These are phyloP conservation scores for Rhodamnia rubescens DNA, from an alignment of 345 rosid species.

Conservation along the genomic window DNA sequence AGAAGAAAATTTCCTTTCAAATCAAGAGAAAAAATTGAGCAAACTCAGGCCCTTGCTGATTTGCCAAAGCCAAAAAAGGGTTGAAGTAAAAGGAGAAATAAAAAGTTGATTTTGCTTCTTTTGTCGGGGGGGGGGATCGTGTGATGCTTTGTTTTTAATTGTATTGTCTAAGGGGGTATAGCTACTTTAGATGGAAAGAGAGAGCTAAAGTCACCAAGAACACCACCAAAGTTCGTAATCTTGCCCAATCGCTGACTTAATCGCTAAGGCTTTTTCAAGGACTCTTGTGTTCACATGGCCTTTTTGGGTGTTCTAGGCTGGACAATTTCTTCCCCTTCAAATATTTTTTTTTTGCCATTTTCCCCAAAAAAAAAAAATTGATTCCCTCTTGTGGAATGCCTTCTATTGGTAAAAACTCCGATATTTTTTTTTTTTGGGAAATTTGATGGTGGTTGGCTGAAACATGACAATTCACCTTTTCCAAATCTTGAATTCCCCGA, in stretches of 20 bases:
- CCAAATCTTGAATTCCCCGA: background rate
- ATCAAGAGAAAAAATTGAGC: background rate
- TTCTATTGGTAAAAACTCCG: too few relatives aligned
- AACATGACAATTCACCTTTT: background rate
- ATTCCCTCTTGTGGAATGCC: too few relatives aligned
- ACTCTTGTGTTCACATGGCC: background rate
- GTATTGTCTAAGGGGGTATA: background rate
- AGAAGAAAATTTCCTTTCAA: background rate
- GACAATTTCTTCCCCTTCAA: slow-evolving; percentile 1
- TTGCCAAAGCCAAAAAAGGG: background rate
- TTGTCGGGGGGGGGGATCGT: background rate
- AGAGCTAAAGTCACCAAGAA: background rate
- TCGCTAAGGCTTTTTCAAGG: background rate
- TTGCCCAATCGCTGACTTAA: background rate
- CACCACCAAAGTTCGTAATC: background rate
- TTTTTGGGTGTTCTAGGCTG: slow-evolving; percentile 19
- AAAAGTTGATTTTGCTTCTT: background rate
- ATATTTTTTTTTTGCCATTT: too few relatives aligned
- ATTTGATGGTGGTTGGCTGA: background rate
- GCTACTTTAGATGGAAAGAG: background rate
- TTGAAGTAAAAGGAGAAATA: background rate
- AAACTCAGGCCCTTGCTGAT: background rate
- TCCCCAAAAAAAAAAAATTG: too few relatives aligned
- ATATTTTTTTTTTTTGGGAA: background rate
- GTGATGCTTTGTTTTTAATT: background rate